Evolutionary conservation across 108 stramenopile genomes (phyloP), one percentile per base, ranked within the genome.

Genomic region (Nitzschia sp.): DNA sequence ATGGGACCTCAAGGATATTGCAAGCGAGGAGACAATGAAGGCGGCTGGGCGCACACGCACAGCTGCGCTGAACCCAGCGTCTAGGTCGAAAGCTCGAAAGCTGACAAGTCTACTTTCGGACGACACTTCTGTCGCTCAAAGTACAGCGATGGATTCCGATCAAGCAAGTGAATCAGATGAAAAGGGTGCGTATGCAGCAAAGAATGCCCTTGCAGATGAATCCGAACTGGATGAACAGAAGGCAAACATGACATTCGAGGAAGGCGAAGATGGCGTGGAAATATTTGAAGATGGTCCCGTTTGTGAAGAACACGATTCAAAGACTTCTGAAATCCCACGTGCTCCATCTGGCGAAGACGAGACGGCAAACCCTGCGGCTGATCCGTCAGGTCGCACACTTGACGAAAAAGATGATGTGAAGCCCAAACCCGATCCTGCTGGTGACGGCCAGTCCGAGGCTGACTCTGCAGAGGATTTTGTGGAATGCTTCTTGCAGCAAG

Each of bases 1-100:
- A 24, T 75, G 74, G 74, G 74, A 65, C 5, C 48, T 75, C 11
- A 30, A 54, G 27, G 65, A 65, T 27, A 66, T 75, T 46, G 74
- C 74, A 13, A 75, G 74, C 30, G 74, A 75, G 46, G 74, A 75
- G 27, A 75, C 74, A 1, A 60, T 75, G 65, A 58, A 65, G 42
- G 74, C 74, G 28, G 64, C 66, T 18, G 66, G 74, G 3, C 65
- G 66, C 5, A 60, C 64, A 23, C 65, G 74, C 13, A n/a, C 49
- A 9, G 38, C 61, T 1, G 58, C 31, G 18, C 2, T 59, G 30
- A 59, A 59, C 33, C 58, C 58, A 33, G 61, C 61, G 5, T 62
- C 61, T 2, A 31, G 71, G 34, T 42, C 71, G 30, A 49, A 47
- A 54, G 49, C 71, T 27, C 60, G 71, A 6, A 54, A 63, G 21